Conservation (phyloP, 164 flowering plant genomes). For the Nymphaea colorata region DNA sequence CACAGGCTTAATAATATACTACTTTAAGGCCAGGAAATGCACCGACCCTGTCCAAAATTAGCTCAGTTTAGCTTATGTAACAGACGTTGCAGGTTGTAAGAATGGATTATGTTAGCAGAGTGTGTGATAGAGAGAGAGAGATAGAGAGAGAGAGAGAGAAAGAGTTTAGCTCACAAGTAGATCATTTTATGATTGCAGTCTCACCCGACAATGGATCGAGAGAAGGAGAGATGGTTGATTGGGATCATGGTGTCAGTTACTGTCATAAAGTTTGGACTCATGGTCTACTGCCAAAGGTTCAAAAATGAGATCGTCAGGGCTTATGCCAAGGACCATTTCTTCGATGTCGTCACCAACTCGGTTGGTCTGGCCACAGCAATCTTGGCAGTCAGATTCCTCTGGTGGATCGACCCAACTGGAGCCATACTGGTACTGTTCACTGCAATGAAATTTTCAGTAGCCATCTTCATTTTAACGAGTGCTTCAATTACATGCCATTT, state of each 20-base stretch:
- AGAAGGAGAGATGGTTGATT: conserved; percentile 64
- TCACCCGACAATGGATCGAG: conserved; percentile 18
- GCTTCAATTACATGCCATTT: no score
- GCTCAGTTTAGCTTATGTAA: no score
- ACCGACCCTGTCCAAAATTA: no score
- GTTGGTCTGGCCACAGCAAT: conserved; percentile 56
- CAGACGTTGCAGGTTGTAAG: no score
- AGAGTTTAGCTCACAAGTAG: no score
- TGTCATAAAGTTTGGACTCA: conserved; percentile 44
- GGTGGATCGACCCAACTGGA: conserved; percentile 86
- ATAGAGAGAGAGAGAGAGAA: no score
- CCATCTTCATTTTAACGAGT: no score
- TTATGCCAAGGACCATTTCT: conserved; percentile 77
- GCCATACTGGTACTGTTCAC: conserved; percentile 40
- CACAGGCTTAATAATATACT: no score
- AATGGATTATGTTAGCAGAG: no score
- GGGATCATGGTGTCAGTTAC: conserved; percentile 77
- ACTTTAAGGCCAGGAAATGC: no score
- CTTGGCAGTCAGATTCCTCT: conserved; percentile 36
- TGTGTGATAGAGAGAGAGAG: no score
- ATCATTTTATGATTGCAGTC: conserved; percentile 15
- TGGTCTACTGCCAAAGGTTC: conserved; percentile 63
- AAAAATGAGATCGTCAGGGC: conserved; percentile 64
- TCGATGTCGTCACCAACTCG: conserved; percentile 76
- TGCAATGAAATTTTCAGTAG: no score